Percentiles rank a stretch among this genome's conserved stretches.
Evolutionary conservation across 208 protist species (phyloP).

Genomic region (Acanthamoeba royreba): DNA sequence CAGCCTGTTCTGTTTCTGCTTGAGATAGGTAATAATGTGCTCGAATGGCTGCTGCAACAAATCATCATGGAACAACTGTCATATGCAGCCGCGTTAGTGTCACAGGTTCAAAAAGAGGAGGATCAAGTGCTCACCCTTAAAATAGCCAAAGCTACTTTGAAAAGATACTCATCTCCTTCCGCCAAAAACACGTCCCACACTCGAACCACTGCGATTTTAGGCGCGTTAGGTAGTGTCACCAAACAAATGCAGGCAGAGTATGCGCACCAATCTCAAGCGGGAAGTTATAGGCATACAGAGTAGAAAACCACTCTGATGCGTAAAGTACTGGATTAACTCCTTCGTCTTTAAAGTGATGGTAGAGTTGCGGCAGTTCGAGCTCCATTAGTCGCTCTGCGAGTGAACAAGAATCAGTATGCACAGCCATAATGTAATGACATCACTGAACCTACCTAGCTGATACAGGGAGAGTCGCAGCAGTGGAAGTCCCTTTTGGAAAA

Average conservation of each 20-base stretch:
- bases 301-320: slow-evolving; percentile 25
- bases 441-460: background rate
- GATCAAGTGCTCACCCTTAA: background rate
- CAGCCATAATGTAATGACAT: too few species aligned
- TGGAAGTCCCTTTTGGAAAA: background rate
- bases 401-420: too few species aligned
- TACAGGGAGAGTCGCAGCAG: slow-evolving; percentile 1
- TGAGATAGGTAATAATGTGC: background rate
- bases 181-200: slow-evolving; percentile 4
- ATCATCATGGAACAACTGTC: background rate
- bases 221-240: too few species aligned
- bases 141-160: background rate
- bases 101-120: background rate
- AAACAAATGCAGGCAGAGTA: background rate
- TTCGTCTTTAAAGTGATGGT: background rate
- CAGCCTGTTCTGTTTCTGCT: background rate
- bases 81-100: background rate
- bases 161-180: background rate
- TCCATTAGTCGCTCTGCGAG: background rate
- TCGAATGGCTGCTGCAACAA: background rate
- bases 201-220: background rate
- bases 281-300: slow-evolving; percentile 1
- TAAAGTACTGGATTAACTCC: background rate
- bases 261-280: background rate
- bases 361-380: background rate